Conservation (phyloP, 257 asterid species). For the Nemophila menziesii region DNA sequence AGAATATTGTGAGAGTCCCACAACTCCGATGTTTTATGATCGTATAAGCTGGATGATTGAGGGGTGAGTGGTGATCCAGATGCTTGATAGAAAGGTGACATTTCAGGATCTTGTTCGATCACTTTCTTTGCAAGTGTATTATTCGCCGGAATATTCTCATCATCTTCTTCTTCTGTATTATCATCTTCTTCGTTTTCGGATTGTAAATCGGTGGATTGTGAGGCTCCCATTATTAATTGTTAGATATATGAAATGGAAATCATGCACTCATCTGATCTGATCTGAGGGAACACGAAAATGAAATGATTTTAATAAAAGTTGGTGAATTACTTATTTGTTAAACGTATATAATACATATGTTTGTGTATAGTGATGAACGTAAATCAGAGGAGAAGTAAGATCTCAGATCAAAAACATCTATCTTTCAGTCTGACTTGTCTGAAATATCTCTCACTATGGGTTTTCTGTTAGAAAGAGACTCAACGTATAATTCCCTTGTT, state of each 20-base stretch:
- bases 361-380: too few species aligned
- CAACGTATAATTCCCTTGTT: too few species aligned
- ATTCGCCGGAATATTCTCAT: slow-evolving; percentile 18
- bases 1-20: slow-evolving; percentile 96
- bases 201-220: slow-evolving; percentile 53
- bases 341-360: too few species aligned
- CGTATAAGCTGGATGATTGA: slow-evolving; percentile 74
- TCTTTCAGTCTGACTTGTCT: too few species aligned
- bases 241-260: neutral
- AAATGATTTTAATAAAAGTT: too few species aligned
- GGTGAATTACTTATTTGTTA: too few species aligned
- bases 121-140: slow-evolving; percentile 46
- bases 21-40: slow-evolving; percentile 72
- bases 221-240: slow-evolving; percentile 60
- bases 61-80: slow-evolving; percentile 97
- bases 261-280: neutral
- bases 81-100: slow-evolving; percentile 93
- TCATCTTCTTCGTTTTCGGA: slow-evolving; percentile 43
- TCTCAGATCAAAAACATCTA: too few species aligned
- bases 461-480: too few species aligned
- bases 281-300: neutral
- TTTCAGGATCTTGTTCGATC: slow-evolving; percentile 90
- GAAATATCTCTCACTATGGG: too few species aligned
- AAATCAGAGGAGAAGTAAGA: too few species aligned
- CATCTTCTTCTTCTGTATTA: slow-evolving; percentile 33